Base-by-base conservation (phyloP, 225 moss, liverwort and hornwort genomes). In the Polytrichum commune region DNA sequence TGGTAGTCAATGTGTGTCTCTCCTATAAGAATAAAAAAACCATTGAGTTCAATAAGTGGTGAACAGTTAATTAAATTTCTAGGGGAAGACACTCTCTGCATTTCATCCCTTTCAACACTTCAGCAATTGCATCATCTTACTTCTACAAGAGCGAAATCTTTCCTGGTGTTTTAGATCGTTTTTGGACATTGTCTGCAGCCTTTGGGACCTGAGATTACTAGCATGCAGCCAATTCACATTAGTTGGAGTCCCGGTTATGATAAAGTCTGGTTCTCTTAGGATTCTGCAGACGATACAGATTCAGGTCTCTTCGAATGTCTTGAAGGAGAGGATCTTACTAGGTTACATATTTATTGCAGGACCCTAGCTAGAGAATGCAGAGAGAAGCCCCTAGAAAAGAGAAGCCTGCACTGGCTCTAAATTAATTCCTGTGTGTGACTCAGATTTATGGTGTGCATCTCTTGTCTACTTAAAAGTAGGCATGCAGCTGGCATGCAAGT, bases 381-480 rank as follows among this genome's bases (percentile, higher is more conserved):
- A 64, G 25, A 35, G n/a, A 74, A 35, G 60, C 25, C 54, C 7
- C 19, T 29, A 27, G 35, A 54, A 35, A 73, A 62, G 46, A 69
- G 27, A 18, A 25, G 62, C 23, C 10, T 10, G 24, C 22, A 64
- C 27, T 57, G 74, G 67, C 57, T 29, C 58, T 0, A 60, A 67
- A 2, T 19, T 26, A 9, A 24, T 27, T 27, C 5, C 29, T 26
- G 16, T 16, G 69, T 7, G 60, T 62, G 68, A 67, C 23, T 56
- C 20, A 55, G 27, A 62, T 81, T 71, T 81, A 79, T 79, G 85
- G 78, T 81, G 68, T 73, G 81, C 10, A 67, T 58, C 24, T 29
- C 63, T 46, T 69, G 27, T 46, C 2, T 20, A 65, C n/a, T 53
- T 27, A 8, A 57, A 8, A 32, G 32, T 32, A 7, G 32, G 32